A percentile compares a stretch with the other conserved stretches of the same genome.
These are phyloP conservation scores for Pythium periplocum DNA, from an alignment of 352 stramenopile genomes.

Conservation along the genomic window DNA sequence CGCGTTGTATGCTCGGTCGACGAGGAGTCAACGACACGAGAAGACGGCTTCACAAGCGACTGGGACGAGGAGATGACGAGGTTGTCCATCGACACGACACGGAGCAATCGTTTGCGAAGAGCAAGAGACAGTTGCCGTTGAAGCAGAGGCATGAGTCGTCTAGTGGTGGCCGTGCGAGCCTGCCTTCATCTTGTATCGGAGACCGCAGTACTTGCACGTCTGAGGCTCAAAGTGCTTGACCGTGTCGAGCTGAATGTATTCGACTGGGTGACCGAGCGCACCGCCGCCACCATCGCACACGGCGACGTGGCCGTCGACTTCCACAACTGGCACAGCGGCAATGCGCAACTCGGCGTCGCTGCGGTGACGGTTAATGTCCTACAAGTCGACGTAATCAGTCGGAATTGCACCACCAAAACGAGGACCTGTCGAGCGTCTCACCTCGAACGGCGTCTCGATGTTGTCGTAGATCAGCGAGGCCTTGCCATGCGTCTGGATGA, in stretches of 20 bases:
- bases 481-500: neutral
- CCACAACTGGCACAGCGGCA: conserved; percentile 83
- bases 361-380: conserved; percentile 81
- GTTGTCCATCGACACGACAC: too few relatives aligned
- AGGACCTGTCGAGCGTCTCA: conserved; percentile 8
- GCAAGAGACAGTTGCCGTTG: too few relatives aligned
- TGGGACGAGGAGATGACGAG: too few relatives aligned
- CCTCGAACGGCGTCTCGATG: conserved; percentile 48
- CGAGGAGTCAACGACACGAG: too few relatives aligned
- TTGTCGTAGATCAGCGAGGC: conserved; percentile 58
- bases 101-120: too few relatives aligned
- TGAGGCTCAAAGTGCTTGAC: conserved; percentile 60
- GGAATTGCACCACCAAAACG: conserved; percentile 12
- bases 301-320: conserved; percentile 88
- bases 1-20: too few relatives aligned
- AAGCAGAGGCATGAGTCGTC: too few relatives aligned
- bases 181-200: conserved; percentile 86
- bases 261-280: conserved; percentile 94
- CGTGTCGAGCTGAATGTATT: conserved; percentile 93
- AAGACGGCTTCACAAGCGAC: too few relatives aligned
- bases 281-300: conserved; percentile 95
- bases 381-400: conserved; percentile 3
- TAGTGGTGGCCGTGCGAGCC: conserved; percentile 59
- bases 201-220: conserved; percentile 92
- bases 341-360: conserved; percentile 90